Percentiles rank a stretch among this genome's conserved stretches.
Conservation (phyloP, 1,284 basidiomycete genomes). For the Cryptococcus sp. region DNA sequence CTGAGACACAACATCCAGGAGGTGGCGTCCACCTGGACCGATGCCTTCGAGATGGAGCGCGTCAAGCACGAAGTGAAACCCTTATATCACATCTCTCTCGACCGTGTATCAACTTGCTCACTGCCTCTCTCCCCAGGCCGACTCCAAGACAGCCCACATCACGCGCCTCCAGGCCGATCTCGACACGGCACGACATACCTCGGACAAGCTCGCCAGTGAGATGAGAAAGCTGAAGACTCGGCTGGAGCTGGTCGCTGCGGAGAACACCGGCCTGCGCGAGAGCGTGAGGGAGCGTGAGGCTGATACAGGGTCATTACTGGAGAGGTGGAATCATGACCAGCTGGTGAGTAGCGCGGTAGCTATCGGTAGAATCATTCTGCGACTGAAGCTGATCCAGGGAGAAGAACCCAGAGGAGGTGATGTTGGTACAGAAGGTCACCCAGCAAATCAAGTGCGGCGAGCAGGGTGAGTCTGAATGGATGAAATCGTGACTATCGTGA, state of each 20-base stretch:
- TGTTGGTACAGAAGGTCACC: conserved; percentile 1
- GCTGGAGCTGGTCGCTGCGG: background rate
- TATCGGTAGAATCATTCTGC: background rate
- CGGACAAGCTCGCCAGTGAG: background rate
- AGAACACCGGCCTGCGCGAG: background rate
- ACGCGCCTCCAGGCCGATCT: background rate
- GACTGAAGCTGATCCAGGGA: background rate
- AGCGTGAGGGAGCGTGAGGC: background rate
- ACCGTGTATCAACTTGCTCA: no score
- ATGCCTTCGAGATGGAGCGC: background rate
- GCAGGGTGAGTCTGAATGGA: background rate
- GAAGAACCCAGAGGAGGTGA: background rate
- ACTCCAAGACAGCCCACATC: background rate
- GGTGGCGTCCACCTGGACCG: background rate
- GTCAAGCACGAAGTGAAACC: background rate
- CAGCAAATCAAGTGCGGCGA: background rate
- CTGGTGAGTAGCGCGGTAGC: background rate
- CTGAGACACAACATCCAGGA: background rate
- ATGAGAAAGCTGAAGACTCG: background rate
- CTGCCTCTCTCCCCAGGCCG: background rate
- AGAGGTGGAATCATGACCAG: conserved; percentile 2
- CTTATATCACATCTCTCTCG: background rate
- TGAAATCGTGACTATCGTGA: background rate
- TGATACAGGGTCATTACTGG: background rate
- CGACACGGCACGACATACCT: background rate